phyloP scores from a whole-genome alignment of 257 asterid genomes.

The Asclepias syriaca region DNA sequence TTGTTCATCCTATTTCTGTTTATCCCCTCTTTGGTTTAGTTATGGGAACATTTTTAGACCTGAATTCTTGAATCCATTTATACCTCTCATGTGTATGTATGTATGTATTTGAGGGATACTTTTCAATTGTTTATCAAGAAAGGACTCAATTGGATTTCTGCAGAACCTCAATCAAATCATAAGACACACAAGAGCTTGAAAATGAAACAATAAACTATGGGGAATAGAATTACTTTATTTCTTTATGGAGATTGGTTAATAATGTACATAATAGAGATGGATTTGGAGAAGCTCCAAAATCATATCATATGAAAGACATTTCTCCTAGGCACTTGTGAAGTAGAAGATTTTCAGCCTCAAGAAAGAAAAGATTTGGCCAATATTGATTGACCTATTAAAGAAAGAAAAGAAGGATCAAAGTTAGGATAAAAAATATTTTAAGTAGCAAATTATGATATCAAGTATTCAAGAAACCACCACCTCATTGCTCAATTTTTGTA shows the following conservation, averaged over 20 bases:
- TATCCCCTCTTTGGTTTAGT: too few species aligned
- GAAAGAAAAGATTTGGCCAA: background rate
- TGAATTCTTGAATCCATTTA: too few species aligned
- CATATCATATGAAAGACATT: conserved; percentile 1
- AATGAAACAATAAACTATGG: background rate
- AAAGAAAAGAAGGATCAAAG: background rate
- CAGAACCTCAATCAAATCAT: background rate
- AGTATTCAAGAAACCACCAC: background rate
- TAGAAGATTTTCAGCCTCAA: background rate
- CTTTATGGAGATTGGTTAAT: conserved; percentile 6
- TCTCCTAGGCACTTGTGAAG: background rate
- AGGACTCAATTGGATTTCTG: background rate
- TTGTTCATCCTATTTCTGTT: background rate
- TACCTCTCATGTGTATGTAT: too few species aligned
- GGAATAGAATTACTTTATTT: background rate
- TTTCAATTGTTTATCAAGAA: too few species aligned
- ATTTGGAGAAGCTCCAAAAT: conserved; percentile 13
- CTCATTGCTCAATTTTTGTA: conserved; percentile 51
- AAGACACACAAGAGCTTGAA: background rate
- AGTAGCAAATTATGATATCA: background rate
- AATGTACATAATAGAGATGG: conserved; percentile 9
- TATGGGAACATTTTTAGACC: too few species aligned
- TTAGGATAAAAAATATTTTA: too few species aligned
- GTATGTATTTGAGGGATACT: too few species aligned
- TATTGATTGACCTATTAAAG: conserved; percentile 16